These are phyloP conservation scores for Aspergillus chevalieri DNA, from an alignment of 2,329 filamentous ascomycete genomes.

Conservation along the genomic window DNA sequence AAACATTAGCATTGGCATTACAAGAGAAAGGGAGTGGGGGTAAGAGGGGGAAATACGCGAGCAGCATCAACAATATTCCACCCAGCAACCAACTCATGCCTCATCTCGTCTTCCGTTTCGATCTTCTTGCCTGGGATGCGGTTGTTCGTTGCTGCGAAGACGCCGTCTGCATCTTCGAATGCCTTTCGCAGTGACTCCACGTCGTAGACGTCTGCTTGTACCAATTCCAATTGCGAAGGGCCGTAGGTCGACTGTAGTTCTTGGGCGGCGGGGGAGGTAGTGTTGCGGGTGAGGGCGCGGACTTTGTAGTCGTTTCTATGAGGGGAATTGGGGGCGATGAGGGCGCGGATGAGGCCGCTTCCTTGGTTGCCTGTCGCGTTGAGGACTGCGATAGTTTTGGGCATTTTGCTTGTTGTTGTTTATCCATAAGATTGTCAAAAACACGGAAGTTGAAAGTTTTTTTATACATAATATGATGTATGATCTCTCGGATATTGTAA, in stretches of 20 bases:
- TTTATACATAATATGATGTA: neutral
- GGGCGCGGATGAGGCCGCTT: constrained; percentile 6
- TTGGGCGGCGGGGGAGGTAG: constrained; percentile 3
- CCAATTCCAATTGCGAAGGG: constrained; percentile 5
- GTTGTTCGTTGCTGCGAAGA: constrained; percentile 14
- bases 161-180: constrained; percentile 11
- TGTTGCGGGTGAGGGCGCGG: constrained; percentile 11
- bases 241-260: neutral
- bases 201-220: constrained; percentile 9
- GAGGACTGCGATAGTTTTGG: constrained; percentile 3
- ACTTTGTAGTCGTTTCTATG: neutral
- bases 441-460: neutral
- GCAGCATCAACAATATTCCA: constrained; percentile 14
- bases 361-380: constrained; percentile 14
- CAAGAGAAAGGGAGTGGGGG: neutral
- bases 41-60: neutral
- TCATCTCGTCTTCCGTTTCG: constrained; percentile 11
- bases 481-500: too few relatives aligned
- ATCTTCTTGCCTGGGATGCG: constrained; percentile 3
- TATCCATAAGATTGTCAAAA: neutral
- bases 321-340: constrained; percentile 1
- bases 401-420: neutral
- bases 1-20: neutral
- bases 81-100: constrained; percentile 14
- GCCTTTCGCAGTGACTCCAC: constrained; percentile 2